phyloP scores from a whole-genome alignment of 2,329 filamentous ascomycete genomes.

The Neoarthrinium moseri region DNA sequence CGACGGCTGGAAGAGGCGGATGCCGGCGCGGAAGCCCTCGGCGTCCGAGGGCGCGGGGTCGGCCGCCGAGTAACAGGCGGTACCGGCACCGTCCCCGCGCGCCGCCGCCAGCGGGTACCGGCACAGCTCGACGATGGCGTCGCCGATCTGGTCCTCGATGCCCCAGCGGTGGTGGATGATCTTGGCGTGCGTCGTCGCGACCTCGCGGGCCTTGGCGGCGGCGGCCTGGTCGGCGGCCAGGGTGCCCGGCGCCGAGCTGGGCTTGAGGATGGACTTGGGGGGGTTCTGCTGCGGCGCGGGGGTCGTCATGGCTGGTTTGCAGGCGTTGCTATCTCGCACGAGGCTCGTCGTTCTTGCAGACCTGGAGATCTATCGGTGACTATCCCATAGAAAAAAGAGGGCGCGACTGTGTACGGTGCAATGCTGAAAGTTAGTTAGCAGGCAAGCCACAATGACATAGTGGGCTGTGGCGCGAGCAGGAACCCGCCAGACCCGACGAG shows the following conservation, averaged over 20 bases:
- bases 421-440: too few species aligned
- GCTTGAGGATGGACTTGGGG: constrained; percentile 62
- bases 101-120: constrained; percentile 46
- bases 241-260: constrained; percentile 38
- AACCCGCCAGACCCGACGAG: too few species aligned
- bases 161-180: constrained; percentile 82
- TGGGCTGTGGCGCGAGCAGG: too few species aligned
- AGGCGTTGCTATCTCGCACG: too few species aligned
- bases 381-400: too few species aligned
- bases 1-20: constrained; percentile 76
- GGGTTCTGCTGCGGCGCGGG: constrained; percentile 28
- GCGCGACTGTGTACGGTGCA: too few species aligned
- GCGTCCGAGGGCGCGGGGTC: constrained; percentile 57
- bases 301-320: background rate
- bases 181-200: constrained; percentile 79
- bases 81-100: too few species aligned
- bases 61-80: constrained; percentile 13
- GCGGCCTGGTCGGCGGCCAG: constrained; percentile 33
- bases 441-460: too few species aligned
- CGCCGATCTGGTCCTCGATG: constrained; percentile 71
- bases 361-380: too few species aligned
- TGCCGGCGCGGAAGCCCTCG: constrained; percentile 60
- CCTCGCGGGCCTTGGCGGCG: constrained; percentile 48
- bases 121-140: constrained; percentile 69
- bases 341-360: too few species aligned